Conservation (phyloP, 2,329 filamentous ascomycete species). For the Madurella mycetomatis region DNA sequence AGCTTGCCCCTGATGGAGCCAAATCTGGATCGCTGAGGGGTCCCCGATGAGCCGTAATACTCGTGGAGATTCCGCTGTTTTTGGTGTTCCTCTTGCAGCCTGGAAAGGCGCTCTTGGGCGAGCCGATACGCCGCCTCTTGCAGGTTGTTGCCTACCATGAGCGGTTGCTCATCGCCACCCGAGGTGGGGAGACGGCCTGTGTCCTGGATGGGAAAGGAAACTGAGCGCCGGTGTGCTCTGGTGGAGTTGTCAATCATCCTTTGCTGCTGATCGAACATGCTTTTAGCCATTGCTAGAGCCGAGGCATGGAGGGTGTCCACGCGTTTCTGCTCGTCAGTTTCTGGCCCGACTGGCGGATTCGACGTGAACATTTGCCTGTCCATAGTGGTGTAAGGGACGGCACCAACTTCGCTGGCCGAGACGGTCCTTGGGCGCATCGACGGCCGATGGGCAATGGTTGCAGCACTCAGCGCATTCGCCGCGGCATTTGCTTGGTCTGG, state of each 20-base stretch:
- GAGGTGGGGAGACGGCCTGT: constrained; percentile 6
- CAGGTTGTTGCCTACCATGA: constrained; percentile 58
- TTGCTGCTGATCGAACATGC: constrained; percentile 73
- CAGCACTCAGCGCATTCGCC: constrained; percentile 67
- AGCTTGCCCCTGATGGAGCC: constrained; percentile 49
- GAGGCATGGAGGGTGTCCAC: constrained; percentile 73
- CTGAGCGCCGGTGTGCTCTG: constrained; percentile 32
- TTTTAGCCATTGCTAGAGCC: constrained; percentile 82
- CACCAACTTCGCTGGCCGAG: constrained; percentile 56
- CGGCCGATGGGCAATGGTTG: constrained; percentile 60
- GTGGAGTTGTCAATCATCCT: constrained; percentile 53
- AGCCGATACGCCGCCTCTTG: constrained; percentile 85
- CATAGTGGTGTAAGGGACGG: constrained; percentile 64
- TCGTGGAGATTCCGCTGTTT: constrained; percentile 62
- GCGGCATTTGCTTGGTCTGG: constrained; percentile 57
- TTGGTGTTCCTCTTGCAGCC: constrained; percentile 67
- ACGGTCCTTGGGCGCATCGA: constrained; percentile 41
- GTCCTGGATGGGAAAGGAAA: constrained; percentile 20
- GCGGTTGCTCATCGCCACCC: constrained; percentile 36
- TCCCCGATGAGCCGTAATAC: constrained; percentile 61
- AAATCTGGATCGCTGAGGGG: constrained; percentile 40
- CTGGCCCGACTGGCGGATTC: constrained; percentile 64
- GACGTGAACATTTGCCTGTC: constrained; percentile 73
- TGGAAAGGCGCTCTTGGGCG: constrained; percentile 76
- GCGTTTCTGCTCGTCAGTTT: constrained; percentile 68